These are phyloP conservation scores for Musa itinerans DNA, from an alignment of 176 grass and related monocot species.

Conservation along the genomic window DNA sequence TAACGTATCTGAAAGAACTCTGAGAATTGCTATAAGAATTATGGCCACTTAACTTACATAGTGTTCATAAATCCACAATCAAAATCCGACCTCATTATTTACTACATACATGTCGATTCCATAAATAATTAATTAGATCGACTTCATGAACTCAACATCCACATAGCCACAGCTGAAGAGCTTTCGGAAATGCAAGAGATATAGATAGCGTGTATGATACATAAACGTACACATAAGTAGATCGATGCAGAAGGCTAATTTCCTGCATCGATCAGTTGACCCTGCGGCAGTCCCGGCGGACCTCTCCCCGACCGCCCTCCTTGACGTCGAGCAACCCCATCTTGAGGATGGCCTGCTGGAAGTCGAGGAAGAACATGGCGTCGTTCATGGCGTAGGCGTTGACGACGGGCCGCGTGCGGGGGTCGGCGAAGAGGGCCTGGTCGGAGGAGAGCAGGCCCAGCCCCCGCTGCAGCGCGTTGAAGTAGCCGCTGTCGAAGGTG, in stretches of 20 bases:
- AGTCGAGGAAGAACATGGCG: conserved; percentile 67
- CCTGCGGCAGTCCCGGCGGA: conserved; percentile 47
- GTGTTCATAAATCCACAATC: no score
- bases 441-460: conserved; percentile 57
- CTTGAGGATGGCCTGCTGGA: conserved; percentile 69
- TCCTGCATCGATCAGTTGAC: conserved; percentile 24
- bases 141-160: no score
- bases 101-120: no score
- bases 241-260: no score
- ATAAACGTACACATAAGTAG: not conserved
- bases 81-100: no score
- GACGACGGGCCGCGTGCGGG: conserved; percentile 45
- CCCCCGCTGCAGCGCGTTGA: conserved; percentile 41
- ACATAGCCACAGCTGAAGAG: no score
- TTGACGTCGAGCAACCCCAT: conserved; percentile 88
- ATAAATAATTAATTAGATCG: no score
- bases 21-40: no score
- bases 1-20: no score
- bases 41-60: no score
- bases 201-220: not conserved
- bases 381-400: conserved; percentile 56
- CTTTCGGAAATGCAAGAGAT: not conserved
- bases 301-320: conserved; percentile 48
- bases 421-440: conserved; percentile 62
- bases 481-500: conserved; percentile 58